phyloP scores from a whole-genome alignment of 768 basidiomycete genomes.

The Suillus brevipes region DNA sequence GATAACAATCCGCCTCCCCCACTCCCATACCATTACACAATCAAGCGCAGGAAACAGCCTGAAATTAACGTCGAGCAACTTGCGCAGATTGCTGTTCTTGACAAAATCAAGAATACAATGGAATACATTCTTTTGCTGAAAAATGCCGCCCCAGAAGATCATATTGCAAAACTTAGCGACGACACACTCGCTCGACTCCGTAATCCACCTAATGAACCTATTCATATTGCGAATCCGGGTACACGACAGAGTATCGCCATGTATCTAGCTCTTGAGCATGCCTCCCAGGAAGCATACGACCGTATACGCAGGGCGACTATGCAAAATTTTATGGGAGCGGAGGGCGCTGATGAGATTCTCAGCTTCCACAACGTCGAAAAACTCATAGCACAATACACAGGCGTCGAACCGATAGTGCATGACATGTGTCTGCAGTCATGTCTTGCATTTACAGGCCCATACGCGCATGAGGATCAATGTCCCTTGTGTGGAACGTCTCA shows the following conservation, averaged over 20 bases:
- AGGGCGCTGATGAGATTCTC: conserved; percentile 21
- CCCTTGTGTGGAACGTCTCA: no score
- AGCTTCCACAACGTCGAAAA: conserved; percentile 16
- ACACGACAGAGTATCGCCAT: conserved; percentile 10
- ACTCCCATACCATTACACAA: no score
- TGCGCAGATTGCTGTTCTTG: neutral
- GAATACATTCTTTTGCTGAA: neutral
- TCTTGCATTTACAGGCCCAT: conserved; percentile 25
- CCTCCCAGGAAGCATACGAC: conserved; percentile 10
- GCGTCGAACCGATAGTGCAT: conserved; percentile 33
- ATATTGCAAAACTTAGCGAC: conserved; percentile 1
- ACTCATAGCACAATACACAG: conserved; percentile 12
- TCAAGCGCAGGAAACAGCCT: neutral
- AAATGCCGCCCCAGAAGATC: conserved; percentile 6
- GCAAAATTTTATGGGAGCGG: conserved; percentile 1
- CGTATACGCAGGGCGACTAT: conserved; percentile 1
- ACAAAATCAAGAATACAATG: neutral
- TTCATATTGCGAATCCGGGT: conserved; percentile 4
- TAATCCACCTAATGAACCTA: conserved; percentile 6
- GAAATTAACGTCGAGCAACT: neutral
- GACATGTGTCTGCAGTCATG: conserved; percentile 44
- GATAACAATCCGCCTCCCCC: no score
- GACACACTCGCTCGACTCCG: conserved; percentile 1
- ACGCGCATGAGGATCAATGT: no score
- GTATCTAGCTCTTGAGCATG: conserved; percentile 7